These are phyloP conservation scores for Emergomyces pasteurianus DNA, from an alignment of 2,329 filamentous ascomycete species.

Conservation along the genomic window DNA sequence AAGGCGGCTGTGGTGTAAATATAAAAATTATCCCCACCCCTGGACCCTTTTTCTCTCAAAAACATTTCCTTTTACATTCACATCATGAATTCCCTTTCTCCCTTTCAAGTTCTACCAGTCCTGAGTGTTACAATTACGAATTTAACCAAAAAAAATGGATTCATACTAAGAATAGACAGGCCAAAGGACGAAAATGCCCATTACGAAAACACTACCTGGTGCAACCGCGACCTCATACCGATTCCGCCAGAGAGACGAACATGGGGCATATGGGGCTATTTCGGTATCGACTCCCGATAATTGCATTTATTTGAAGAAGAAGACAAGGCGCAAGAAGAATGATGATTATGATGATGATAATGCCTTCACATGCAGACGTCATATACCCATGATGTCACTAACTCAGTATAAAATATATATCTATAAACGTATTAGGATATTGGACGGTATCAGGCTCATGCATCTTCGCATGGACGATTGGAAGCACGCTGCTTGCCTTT, in stretches of 20 bases:
- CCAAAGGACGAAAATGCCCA: conserved; percentile 14
- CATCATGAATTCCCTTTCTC: too few species aligned
- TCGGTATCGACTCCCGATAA: conserved; percentile 9
- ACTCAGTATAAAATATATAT: not conserved
- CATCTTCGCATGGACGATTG: conserved; percentile 19
- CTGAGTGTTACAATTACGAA: not conserved
- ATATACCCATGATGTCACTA: not conserved
- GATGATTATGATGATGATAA: not conserved
- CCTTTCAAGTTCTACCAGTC: not conserved
- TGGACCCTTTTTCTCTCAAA: not conserved
- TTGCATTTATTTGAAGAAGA: not conserved
- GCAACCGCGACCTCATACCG: conserved; percentile 20
- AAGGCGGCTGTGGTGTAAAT: not conserved
- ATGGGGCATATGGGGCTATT: conserved; percentile 17
- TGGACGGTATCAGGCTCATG: conserved; percentile 21
- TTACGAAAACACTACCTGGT: conserved; percentile 18
- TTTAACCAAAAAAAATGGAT: not conserved
- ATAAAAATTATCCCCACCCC: not conserved
- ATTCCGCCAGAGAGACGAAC: conserved; percentile 18
- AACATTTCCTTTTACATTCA: too few species aligned
- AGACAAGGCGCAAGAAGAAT: too few species aligned
- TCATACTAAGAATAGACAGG: conserved; percentile 2
- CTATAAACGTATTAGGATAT: conserved; percentile 13
- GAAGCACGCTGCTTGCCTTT: conserved; percentile 17
- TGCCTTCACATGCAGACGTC: too few species aligned